Evolutionary conservation across 768 basidiomycete genomes (phyloP), one percentile per base, ranked within the genome.

Genomic region (Leccinum uliginosum): DNA sequence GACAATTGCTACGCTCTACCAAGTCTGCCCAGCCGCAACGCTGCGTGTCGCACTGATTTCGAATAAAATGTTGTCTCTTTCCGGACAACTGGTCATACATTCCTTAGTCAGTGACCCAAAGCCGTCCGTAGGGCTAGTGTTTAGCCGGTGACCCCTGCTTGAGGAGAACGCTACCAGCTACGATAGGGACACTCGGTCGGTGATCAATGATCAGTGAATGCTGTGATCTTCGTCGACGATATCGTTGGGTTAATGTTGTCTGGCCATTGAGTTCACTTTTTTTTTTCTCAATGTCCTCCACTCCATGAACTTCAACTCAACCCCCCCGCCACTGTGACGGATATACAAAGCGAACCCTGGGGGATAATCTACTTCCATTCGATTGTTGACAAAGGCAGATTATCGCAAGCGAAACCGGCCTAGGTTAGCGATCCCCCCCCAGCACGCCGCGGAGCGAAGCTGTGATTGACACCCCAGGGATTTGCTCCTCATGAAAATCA

Each of bases 401-500:
- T 26, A 38, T 53, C 44, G 17, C 54, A 27, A 60, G 51, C 6
- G 34, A 50, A n/a, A 30, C 30, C 24, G 24, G 3, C n/a, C 12
- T 26, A n/a, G n/a, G n/a, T n/a, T 1, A 11, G 9, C n/a, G 27
- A 12, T 24, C 11, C 11, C 11, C 24, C 24, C 23, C 59, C 23
- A 50, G 17, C 12, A 38, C 19, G 12, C 30, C 4, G 12, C 46
- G 15, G n/a, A 38, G 17, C 45, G 40, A 26, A 38, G 51, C 17
- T 7, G 40, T 14, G 29, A 12, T 50, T 48, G 6, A 12, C 35
- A n/a, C 2, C 0, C 17, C 7, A n/a, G 24, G 11, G 12, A 23
- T 50, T 9, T 43, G 44, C 30, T 40, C 48, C 11, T 53, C 48
- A 29, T 12, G 53, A 51, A 29, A 50, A 62, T 62, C 54, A 59